Evolutionary conservation across 225 moss, liverwort and hornwort species (phyloP).

Genomic region (Pseudoscleropodium purum): DNA sequence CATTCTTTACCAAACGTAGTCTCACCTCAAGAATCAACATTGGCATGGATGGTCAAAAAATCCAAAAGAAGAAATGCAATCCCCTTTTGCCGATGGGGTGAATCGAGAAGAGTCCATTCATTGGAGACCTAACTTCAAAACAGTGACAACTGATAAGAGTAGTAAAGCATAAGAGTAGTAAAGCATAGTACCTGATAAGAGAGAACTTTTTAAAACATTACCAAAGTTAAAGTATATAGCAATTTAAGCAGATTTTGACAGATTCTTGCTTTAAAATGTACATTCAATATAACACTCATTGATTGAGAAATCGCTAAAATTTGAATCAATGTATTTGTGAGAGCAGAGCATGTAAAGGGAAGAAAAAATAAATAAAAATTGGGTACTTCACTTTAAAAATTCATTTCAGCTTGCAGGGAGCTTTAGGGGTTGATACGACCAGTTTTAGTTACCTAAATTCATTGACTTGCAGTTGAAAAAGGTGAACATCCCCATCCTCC

Average conservation of each 20-base stretch:
- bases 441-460: not conserved
- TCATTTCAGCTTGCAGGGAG: not conserved
- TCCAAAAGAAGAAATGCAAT: not conserved
- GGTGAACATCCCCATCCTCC: not conserved
- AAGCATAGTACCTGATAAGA: too few relatives aligned
- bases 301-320: not conserved
- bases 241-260: not conserved
- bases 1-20: not conserved
- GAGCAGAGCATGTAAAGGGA: too few relatives aligned
- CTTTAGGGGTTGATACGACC: not conserved
- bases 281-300: not conserved
- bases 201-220: too few relatives aligned
- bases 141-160: not conserved
- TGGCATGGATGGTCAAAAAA: not conserved
- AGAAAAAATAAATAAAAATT: rapidly evolving
- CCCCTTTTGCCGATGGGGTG: not conserved
- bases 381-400: not conserved
- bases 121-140: not conserved
- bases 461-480: not conserved
- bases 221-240: too few relatives aligned
- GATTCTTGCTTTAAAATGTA: not conserved
- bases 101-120: not conserved
- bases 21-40: not conserved
- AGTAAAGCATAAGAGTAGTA: not conserved
- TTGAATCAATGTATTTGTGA: not conserved